Evolutionary conservation across 345 rosid genomes (phyloP).

Genomic region (Euclidium syriacum): DNA sequence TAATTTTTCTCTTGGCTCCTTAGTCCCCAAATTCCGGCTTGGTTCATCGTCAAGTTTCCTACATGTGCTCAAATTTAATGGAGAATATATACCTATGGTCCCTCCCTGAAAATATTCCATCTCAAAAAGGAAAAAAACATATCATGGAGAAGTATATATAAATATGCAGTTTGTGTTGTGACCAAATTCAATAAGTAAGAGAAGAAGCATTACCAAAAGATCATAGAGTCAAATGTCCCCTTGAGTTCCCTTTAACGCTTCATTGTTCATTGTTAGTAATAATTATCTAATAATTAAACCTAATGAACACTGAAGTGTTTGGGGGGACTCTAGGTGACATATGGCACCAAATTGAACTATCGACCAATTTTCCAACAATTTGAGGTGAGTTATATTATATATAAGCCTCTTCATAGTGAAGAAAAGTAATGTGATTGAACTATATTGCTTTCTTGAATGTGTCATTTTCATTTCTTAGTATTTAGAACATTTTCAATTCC

Average conservation of each 20-base stretch:
- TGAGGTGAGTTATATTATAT: neutral
- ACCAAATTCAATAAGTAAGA: too few relatives aligned
- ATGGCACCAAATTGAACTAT: neutral
- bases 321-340: slow-evolving; percentile 25
- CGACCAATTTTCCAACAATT: neutral
- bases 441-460: neutral
- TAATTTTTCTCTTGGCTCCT: neutral
- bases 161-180: too few relatives aligned
- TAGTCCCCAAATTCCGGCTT: slow-evolving; percentile 18
- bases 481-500: too few relatives aligned
- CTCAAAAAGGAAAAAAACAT: neutral
- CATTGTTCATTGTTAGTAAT: neutral
- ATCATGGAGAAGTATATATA: neutral
- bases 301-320: neutral
- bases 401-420: neutral
- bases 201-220: neutral
- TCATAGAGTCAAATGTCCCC: neutral
- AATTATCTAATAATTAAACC: neutral
- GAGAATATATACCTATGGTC: slow-evolving; percentile 9
- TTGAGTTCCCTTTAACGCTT: neutral
- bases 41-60: slow-evolving; percentile 22
- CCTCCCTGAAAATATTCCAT: neutral
- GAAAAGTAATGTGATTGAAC: neutral
- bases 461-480: too few relatives aligned
- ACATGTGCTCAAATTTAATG: neutral